phyloP scores from a whole-genome alignment of 2,329 filamentous ascomycete species.

The Aureobasidium leucospermi region DNA sequence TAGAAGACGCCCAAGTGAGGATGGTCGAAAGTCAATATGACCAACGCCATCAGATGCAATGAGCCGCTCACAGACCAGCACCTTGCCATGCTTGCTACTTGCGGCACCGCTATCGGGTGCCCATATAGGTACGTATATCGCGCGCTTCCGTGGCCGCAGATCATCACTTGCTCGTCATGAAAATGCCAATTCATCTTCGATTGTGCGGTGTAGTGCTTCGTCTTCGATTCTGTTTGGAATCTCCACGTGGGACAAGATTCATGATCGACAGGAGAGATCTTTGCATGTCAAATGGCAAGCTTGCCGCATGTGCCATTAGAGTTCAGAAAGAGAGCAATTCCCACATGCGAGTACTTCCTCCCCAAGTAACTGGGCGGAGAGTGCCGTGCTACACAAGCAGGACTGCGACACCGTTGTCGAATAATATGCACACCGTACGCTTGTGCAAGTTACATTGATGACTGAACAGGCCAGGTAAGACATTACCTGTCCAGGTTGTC shows the following conservation, averaged over 20 bases:
- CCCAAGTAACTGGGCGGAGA: not conserved
- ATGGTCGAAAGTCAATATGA: conserved; percentile 11
- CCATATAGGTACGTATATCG: not conserved
- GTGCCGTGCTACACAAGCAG: not conserved
- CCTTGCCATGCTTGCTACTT: not conserved
- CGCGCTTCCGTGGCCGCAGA: not conserved
- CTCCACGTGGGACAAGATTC: not conserved
- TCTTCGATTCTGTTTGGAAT: not conserved
- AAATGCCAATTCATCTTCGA: no score
- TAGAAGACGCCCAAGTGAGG: conserved; percentile 2
- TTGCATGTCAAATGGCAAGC: not conserved
- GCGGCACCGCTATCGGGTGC: not conserved
- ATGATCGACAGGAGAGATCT: conserved; percentile 6
- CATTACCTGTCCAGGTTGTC: not conserved
- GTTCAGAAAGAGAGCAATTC: not conserved
- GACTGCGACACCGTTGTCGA: not conserved
- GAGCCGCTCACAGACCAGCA: conserved; percentile 1
- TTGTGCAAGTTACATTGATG: not conserved
- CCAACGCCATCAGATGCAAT: not conserved
- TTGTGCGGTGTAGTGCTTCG: no score
- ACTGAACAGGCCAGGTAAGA: not conserved
- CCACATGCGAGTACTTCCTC: not conserved
- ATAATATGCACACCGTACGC: not conserved
- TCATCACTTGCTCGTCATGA: no score
- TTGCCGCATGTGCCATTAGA: conserved; percentile 3